Base-by-base conservation (phyloP, 2,329 filamentous ascomycete species). In the Lomentospora prolificans region DNA sequence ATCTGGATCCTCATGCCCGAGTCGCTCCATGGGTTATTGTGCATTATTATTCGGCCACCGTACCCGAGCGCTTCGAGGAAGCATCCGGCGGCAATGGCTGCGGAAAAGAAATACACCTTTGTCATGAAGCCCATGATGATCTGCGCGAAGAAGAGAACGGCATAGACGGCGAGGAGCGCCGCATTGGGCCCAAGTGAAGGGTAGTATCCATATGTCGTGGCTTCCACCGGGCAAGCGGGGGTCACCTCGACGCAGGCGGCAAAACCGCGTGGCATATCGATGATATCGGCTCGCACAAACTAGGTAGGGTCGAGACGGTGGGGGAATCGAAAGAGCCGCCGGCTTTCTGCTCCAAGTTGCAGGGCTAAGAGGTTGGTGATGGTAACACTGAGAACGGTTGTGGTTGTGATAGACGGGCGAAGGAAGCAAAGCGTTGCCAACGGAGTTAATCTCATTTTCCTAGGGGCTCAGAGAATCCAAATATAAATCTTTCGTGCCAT, bases 41-140 rank as follows among this genome's bases (percentile, higher is more conserved):
- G 75, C 63, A 80, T 76, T 62, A 77, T 69, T 30, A 86, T 68
- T 8, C 84, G 74, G 2, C 78, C 83, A 0, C 66, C 67, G 60
- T 87, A 86, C 9, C 83, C 84, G 24, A 84, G 60, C 12, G 83
- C 66, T 65, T 86, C 83, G 30, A 74, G 71, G 41, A 75, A 51
- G 17, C 79, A 70, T 5, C 84, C 84, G 10, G 31, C 41, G 3
- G 53, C 46, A 1, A 55, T 39, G 44, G 53, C 41, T 7, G 24
- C 8, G 2, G 52, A 44, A 28, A 28, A 54, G 14, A 19, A 39
- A 22, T 54, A 54, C 8, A 54, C 52, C 24, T 53, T 53, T 14
- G 24, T 54, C 52, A 28, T 14, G 17, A 19, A 28, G 22, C 52
- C 52, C 5, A 46, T 12, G 22, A 14, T 8, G 25, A 54, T 17